Conservation (phyloP, 2,329 filamentous ascomycete genomes). For the Phaeosphaeriaceae sp. region DNA sequence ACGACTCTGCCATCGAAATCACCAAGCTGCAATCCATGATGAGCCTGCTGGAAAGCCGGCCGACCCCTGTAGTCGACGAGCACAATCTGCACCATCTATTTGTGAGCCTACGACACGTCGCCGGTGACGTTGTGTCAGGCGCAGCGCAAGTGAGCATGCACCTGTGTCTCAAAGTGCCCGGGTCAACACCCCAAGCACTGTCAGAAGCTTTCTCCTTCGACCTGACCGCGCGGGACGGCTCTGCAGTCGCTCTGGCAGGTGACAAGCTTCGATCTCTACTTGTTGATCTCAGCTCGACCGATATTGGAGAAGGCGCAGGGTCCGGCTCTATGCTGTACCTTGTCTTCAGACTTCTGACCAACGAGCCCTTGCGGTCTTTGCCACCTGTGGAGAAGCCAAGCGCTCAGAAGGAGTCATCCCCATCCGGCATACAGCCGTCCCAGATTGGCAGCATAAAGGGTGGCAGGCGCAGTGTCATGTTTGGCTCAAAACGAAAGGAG, state of each 20-base stretch:
- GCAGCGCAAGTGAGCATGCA: slow-evolving; percentile 76
- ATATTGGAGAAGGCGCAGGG: slow-evolving; percentile 70
- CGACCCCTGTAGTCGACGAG: slow-evolving; percentile 70
- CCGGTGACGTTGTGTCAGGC: slow-evolving; percentile 76
- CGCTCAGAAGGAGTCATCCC: slow-evolving; percentile 33
- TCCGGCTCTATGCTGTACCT: slow-evolving; percentile 79
- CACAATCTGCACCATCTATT: slow-evolving; percentile 81
- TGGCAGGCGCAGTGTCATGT: slow-evolving; percentile 66
- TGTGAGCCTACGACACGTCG: slow-evolving; percentile 83
- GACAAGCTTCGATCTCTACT: slow-evolving; percentile 84
- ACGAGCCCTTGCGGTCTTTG: slow-evolving; percentile 52
- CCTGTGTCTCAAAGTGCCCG: slow-evolving; percentile 74
- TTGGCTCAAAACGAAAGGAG: slow-evolving; percentile 65
- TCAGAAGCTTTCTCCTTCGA: slow-evolving; percentile 86
- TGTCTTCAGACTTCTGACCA: slow-evolving; percentile 78
- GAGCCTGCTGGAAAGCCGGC: slow-evolving; percentile 89
- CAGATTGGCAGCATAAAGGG: slow-evolving; percentile 48
- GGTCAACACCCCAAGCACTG: slow-evolving; percentile 69
- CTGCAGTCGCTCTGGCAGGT: slow-evolving; percentile 69
- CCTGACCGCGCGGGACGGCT: slow-evolving; percentile 75
- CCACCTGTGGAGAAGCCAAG: slow-evolving; percentile 40
- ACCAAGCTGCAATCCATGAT: slow-evolving; percentile 93
- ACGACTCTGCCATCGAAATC: slow-evolving; percentile 91
- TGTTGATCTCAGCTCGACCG: slow-evolving; percentile 79
- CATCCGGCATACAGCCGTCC: slow-evolving; percentile 37